These are phyloP conservation scores for Macrolepiota dolichaula DNA, from an alignment of 768 basidiomycete genomes.

Conservation along the genomic window DNA sequence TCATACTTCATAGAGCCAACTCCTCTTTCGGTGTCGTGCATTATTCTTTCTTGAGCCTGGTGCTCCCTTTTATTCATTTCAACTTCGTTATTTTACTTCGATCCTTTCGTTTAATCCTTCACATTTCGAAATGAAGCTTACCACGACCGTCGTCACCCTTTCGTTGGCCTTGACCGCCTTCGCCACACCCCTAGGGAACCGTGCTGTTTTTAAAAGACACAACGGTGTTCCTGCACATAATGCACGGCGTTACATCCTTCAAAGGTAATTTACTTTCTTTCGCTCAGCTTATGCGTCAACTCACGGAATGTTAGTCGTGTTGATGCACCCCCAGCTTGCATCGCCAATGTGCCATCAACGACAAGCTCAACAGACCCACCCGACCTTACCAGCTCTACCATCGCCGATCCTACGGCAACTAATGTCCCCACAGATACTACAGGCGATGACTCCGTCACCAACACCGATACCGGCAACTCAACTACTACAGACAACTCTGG, in stretches of 20 bases:
- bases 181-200: slow-evolving; percentile 32
- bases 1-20: background rate
- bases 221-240: slow-evolving; percentile 21
- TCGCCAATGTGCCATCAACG: slow-evolving; percentile 18
- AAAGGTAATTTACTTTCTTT: slow-evolving; percentile 23
- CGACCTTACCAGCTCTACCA: slow-evolving; percentile 19
- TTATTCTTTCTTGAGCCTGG: slow-evolving; percentile 29
- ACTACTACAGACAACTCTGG: slow-evolving; percentile 14
- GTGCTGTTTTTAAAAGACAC: slow-evolving; percentile 29
- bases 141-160: slow-evolving; percentile 24
- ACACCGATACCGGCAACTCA: slow-evolving; percentile 11
- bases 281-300: background rate
- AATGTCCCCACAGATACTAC: slow-evolving; percentile 16
- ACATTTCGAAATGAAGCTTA: slow-evolving; percentile 24
- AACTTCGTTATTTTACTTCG: slow-evolving; percentile 13
- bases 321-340: slow-evolving; percentile 30
- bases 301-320: slow-evolving; percentile 21
- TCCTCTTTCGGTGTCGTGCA: slow-evolving; percentile 18
- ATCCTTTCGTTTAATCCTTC: slow-evolving; percentile 16
- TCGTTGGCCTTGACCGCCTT: slow-evolving; percentile 24
- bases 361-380: slow-evolving; percentile 19
- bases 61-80: slow-evolving; percentile 28
- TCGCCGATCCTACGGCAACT: slow-evolving; percentile 13
- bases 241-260: slow-evolving; percentile 28
- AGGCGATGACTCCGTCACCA: background rate